Evolutionary conservation across 768 basidiomycete genomes (phyloP), one percentile per base, ranked within the genome.

Genomic region (Boletellus emodensis): DNA sequence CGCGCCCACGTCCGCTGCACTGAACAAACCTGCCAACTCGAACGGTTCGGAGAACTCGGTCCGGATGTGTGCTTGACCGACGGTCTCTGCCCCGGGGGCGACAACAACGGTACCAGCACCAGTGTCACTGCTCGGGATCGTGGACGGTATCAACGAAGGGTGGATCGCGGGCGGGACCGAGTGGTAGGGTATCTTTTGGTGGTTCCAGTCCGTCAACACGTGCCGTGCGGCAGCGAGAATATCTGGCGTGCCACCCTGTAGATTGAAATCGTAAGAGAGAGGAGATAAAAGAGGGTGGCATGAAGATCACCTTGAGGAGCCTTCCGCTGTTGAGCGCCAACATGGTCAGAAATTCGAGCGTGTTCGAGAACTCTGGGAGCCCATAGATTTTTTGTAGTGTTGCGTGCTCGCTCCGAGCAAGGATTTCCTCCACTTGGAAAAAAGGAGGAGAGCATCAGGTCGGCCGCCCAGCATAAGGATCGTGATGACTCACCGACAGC

Each of bases 111-210:
- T 62, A 13, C 42, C 22, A 32, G 45, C 64, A 69, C 78, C 65
- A 6, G 71, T 73, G 10, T 75, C 75, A 1, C 46, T 20, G 24
- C 14, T 36, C 4, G 61, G 49, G 10, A 70, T 60, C 12, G 63
- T 70, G 0, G 77, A 71, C 6, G 88, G 86, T 49, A 91, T 75
- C 30, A 81, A 75, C 1, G 90, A 90, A 0, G 90, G 85, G 64
- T 94, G 91, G 2, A 90, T 65, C 8, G 73, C 61, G 0, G 95
- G 94, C 9, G 94, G 92, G 2, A 73, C 65, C 4, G 92, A 90
- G 71, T 78, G 90, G 71, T 91, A 98, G 0, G 90, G 87, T 11
- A 97, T 95, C 63, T 92, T 95, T 66, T 96, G 93, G 50, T 90
- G 83, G 61, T 97, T 97, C 94, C 95, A 99, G 64, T 99, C 94